Conservation (phyloP, 495 filamentous ascomycete species). For the Neurospora africana region DNA sequence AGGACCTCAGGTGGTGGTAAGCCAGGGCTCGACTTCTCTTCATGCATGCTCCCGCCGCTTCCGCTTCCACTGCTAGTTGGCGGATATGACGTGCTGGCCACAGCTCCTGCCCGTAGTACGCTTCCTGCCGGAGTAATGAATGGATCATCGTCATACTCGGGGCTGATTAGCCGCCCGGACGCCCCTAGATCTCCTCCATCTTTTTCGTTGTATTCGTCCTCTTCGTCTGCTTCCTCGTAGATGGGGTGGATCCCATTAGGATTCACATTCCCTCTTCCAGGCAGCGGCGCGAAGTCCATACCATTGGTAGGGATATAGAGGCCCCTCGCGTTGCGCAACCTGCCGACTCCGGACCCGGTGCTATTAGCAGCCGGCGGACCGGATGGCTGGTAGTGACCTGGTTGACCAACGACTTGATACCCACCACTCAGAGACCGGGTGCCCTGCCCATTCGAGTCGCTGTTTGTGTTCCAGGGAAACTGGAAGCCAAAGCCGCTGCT, state of each 20-base stretch:
- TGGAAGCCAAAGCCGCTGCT: slow-evolving; percentile 6
- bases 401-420: neutral
- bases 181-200: slow-evolving; percentile 6
- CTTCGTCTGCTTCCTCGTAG: slow-evolving; percentile 52
- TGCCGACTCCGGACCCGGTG: neutral
- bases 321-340: slow-evolving; percentile 14
- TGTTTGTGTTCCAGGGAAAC: slow-evolving; percentile 23
- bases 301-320: slow-evolving; percentile 21
- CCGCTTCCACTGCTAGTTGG: slow-evolving; percentile 2
- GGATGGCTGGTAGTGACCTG: neutral
- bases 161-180: slow-evolving; percentile 8
- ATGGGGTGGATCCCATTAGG: slow-evolving; percentile 42
- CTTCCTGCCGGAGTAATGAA: slow-evolving; percentile 28
- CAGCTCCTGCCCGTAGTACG: neutral
- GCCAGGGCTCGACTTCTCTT: neutral
- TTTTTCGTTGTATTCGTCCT: slow-evolving; percentile 53
- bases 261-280: neutral
- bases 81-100: neutral
- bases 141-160: slow-evolving; percentile 26
- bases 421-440: slow-evolving; percentile 19
- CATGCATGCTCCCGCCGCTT: neutral
- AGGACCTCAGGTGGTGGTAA: slow-evolving; percentile 11
- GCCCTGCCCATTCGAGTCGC: slow-evolving; percentile 30
- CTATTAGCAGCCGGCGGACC: neutral
- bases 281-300: slow-evolving; percentile 13